Evolutionary conservation across 495 filamentous ascomycete species (phyloP).

Genomic region (Penicillium bialowiezense): DNA sequence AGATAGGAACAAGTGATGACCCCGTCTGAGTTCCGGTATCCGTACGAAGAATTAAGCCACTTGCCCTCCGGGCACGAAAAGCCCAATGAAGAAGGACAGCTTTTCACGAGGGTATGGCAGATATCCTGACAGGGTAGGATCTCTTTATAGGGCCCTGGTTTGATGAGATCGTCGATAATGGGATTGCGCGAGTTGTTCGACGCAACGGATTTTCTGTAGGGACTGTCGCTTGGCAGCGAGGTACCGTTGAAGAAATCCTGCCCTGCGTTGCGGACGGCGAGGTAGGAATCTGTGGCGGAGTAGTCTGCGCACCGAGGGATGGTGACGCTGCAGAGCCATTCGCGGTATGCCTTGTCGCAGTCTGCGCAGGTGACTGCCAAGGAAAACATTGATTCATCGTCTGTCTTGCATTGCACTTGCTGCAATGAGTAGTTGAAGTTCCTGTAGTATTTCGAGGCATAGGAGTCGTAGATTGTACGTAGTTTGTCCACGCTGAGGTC

Average conservation of each 20-base stretch:
- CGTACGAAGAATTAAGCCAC: constrained; percentile 67
- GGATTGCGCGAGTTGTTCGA: constrained; percentile 61
- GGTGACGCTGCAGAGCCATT: constrained; percentile 90
- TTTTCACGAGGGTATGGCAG: constrained; percentile 78
- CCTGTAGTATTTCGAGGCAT: constrained; percentile 56
- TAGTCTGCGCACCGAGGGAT: constrained; percentile 92
- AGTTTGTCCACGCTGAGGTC: constrained; percentile 41
- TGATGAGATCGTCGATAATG: constrained; percentile 65
- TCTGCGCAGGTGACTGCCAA: constrained; percentile 70
- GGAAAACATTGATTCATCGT: constrained; percentile 69
- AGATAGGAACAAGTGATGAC: constrained; percentile 57
- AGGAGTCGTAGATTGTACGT: constrained; percentile 65
- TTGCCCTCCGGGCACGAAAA: constrained; percentile 71
- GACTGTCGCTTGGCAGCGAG: constrained; percentile 35
- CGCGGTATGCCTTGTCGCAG: constrained; percentile 79
- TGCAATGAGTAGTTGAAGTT: constrained; percentile 79
- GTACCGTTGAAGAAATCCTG: constrained; percentile 68
- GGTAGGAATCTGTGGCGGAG: constrained; percentile 48
- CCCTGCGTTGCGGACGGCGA: constrained; percentile 66
- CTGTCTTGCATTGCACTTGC: constrained; percentile 81
- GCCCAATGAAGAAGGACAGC: constrained; percentile 73
- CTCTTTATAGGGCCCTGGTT: constrained; percentile 92
- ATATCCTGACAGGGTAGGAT: constrained; percentile 79
- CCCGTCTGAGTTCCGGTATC: constrained; percentile 38
- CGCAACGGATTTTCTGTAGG: constrained; percentile 27